A percentile compares a stretch with the other conserved stretches of the same genome.
These are phyloP conservation scores for Murraya koenigii DNA, from an alignment of 345 rosid genomes.

Conservation along the genomic window DNA sequence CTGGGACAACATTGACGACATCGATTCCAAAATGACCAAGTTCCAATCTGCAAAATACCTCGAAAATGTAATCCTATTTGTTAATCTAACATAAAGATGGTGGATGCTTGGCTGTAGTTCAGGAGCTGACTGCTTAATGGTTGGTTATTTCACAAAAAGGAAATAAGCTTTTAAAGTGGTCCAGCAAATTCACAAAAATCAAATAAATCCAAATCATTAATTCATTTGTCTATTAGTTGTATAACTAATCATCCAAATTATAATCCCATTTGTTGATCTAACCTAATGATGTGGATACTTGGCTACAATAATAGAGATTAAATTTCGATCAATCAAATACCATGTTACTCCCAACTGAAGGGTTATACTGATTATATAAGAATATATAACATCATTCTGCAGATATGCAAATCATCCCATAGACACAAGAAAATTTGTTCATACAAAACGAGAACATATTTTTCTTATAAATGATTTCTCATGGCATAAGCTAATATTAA, in stretches of 20 bases:
- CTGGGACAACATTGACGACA: conserved; percentile 72
- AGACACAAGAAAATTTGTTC: neutral
- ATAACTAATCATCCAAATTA: neutral
- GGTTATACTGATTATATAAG: neutral
- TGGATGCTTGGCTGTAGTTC: neutral
- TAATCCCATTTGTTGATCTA: neutral
- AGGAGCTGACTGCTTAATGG: neutral
- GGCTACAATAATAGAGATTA: neutral
- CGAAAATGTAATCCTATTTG: neutral
- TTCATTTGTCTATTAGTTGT: neutral
- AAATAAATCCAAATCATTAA: neutral
- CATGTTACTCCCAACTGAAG: neutral
- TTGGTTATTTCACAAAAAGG: neutral
- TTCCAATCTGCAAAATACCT: conserved; percentile 58
- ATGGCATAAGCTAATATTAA: neutral
- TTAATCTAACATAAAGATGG: neutral
- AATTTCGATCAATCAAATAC: neutral
- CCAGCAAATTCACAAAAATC: neutral
- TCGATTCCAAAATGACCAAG: conserved; percentile 73
- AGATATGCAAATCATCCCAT: neutral
- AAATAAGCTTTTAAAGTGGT: neutral
- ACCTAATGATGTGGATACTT: neutral
- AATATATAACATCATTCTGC: neutral
- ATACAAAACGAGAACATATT: neutral
- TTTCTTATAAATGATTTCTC: neutral